Percentiles rank a stretch among this genome's conserved stretches.
Conservation (phyloP, 2,329 filamentous ascomycete genomes). For the Ophiostoma australiae region DNA sequence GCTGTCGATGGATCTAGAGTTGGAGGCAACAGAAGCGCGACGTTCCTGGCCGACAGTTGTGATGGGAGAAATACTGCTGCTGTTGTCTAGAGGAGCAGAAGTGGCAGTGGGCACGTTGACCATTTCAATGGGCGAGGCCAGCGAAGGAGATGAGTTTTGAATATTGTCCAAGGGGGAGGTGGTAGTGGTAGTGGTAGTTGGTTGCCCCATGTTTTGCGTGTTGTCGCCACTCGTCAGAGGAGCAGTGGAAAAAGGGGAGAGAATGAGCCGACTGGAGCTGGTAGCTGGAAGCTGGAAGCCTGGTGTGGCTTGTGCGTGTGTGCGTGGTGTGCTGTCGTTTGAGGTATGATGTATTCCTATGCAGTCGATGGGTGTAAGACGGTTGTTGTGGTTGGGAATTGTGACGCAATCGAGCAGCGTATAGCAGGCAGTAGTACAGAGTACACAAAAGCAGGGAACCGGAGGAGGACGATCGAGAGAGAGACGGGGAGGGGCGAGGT, state of each 20-base stretch:
- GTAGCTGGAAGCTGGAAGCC: background rate
- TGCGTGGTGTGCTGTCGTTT: background rate
- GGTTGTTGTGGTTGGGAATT: background rate
- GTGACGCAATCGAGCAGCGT: background rate
- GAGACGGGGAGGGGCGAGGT: background rate
- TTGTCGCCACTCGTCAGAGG: conserved; percentile 11
- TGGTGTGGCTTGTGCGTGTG: background rate
- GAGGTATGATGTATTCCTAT: background rate
- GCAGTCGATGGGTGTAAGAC: background rate
- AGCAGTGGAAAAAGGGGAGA: conserved; percentile 5
- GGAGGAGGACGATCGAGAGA: conserved; percentile 4
- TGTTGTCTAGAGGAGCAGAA: background rate
- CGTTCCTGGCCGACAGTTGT: conserved; percentile 22
- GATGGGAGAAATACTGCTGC: background rate
- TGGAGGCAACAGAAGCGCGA: conserved; percentile 26
- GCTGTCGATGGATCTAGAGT: conserved; percentile 20
- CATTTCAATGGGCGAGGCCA: conserved; percentile 19
- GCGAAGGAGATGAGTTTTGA: conserved; percentile 10
- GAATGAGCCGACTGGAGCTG: background rate
- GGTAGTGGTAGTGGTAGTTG: conserved; percentile 18
- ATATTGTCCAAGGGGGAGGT: conserved; percentile 16
- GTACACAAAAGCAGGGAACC: background rate
- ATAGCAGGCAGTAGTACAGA: background rate
- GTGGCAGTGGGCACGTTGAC: background rate
- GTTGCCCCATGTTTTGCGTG: conserved; percentile 21